phyloP scores from a whole-genome alignment of 768 basidiomycete genomes.

The Suillus clintonianus region DNA sequence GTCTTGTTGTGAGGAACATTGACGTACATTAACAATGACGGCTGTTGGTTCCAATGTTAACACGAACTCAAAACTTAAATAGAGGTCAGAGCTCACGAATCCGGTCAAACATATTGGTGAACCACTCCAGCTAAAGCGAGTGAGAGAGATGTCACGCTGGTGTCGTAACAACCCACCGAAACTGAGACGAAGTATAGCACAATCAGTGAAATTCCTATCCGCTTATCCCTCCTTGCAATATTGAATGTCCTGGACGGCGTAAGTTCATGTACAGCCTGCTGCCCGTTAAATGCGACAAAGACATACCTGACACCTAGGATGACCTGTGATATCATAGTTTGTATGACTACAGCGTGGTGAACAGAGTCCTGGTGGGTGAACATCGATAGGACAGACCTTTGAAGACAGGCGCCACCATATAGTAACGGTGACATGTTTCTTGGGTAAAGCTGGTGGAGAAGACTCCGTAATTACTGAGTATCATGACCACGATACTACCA shows the following conservation, averaged over 20 bases:
- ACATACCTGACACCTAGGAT: slow-evolving; percentile 63
- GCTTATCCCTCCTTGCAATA: slow-evolving; percentile 48
- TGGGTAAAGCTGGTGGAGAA: slow-evolving; percentile 54
- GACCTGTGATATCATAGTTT: slow-evolving; percentile 64
- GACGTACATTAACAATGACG: slow-evolving; percentile 20
- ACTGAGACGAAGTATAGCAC: slow-evolving; percentile 42
- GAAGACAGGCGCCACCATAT: slow-evolving; percentile 53
- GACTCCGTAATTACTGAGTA: slow-evolving; percentile 58
- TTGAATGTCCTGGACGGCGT: slow-evolving; percentile 54
- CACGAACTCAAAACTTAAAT: slow-evolving; percentile 1
- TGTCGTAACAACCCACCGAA: slow-evolving; percentile 36
- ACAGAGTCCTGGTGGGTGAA: slow-evolving; percentile 1
- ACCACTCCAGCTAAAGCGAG: slow-evolving; percentile 52
- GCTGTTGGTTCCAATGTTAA: slow-evolving; percentile 20
- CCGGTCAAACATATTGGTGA: slow-evolving; percentile 53
- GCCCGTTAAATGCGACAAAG: neutral
- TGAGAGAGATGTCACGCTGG: neutral
- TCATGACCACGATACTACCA: slow-evolving; percentile 49
- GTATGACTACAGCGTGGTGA: slow-evolving; percentile 46
- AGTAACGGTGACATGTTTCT: slow-evolving; percentile 48
- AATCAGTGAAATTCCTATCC: slow-evolving; percentile 41
- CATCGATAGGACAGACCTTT: slow-evolving; percentile 48
- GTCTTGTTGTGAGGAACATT: neutral
- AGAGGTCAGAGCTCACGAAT: slow-evolving; percentile 40
- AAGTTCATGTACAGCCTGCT: neutral